Conservation (phyloP, 495 filamentous ascomycete species). For the Xylaria telfairii region DNA sequence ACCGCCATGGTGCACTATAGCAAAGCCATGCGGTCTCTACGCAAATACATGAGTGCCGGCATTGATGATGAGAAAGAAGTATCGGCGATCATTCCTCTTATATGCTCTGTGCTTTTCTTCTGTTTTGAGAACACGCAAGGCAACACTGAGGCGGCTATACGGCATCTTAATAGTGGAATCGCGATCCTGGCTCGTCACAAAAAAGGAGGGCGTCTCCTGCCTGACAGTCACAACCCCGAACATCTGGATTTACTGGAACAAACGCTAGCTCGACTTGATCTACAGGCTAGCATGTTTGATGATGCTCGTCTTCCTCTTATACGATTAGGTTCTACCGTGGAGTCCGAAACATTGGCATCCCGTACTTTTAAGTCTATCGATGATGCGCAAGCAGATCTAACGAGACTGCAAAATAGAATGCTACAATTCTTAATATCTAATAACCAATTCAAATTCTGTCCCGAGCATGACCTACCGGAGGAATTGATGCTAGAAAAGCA, state of each 20-base stretch:
- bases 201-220: neutral
- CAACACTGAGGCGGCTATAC: constrained; percentile 34
- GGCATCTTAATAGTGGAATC: constrained; percentile 39
- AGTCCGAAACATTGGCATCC: constrained; percentile 18
- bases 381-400: constrained; percentile 28
- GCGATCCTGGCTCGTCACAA: constrained; percentile 31
- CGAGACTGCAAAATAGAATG: constrained; percentile 32
- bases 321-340: neutral
- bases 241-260: constrained; percentile 29
- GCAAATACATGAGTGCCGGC: constrained; percentile 20
- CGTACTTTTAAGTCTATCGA: constrained; percentile 19
- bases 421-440: constrained; percentile 28
- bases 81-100: constrained; percentile 35
- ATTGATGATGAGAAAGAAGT: constrained; percentile 20
- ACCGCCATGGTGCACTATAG: constrained; percentile 22
- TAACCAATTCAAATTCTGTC: constrained; percentile 14
- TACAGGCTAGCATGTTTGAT: constrained; percentile 40
- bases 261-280: constrained; percentile 37
- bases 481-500: constrained; percentile 27
- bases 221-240: constrained; percentile 16
- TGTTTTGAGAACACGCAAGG: constrained; percentile 40
- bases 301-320: constrained; percentile 26
- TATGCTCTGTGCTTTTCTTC: constrained; percentile 45
- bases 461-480: constrained; percentile 23
- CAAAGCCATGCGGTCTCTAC: constrained; percentile 24